Base-by-base conservation (phyloP, 345 rosid species). In the Litchi chinensis region DNA sequence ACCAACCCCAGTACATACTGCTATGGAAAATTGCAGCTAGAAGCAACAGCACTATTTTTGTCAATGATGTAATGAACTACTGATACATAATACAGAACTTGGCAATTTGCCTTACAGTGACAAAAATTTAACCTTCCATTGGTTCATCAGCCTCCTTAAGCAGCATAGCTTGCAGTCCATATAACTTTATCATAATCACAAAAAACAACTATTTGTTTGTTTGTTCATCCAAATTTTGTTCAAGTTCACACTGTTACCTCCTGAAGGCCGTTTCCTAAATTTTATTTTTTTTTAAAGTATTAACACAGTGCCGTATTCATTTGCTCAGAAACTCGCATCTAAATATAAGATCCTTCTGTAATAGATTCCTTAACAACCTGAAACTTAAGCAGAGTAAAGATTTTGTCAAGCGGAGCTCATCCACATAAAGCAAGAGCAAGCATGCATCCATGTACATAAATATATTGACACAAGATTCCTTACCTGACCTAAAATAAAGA, bases 31-130 rank as follows among this genome's bases (percentile, higher is more conserved):
- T n/a, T n/a, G n/a, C n/a, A n/a, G n/a, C n/a, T n/a, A n/a, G n/a
- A n/a, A n/a, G n/a, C n/a, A n/a, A n/a, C n/a, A n/a, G n/a, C n/a
- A n/a, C n/a, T n/a, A n/a, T n/a, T 26, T 2, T 19, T 52, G 10
- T 22, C n/a, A 39, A 40, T 39, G 57, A n/a, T 59, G 18, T 41
- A 48, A 68, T 10, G 32, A 68, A 41, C 21, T 41, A 41, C n/a
- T 67, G 68, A 40, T 62, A 80, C 79, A 80, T 28, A 50, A 44
- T 24, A 68, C 66, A 66, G 4, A 11, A n/a, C n/a, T n/a, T n/a
- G n/a, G n/a, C n/a, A n/a, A n/a, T n/a, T n/a, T n/a, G n/a, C n/a
- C n/a, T n/a, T n/a, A n/a, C n/a, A n/a, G n/a, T n/a, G n/a, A 2
- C 60, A 46, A 75, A 74, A 57, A 46, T 5, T 68, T 52, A 52